Evolutionary conservation across 495 filamentous ascomycete species (phyloP).

Genomic region (Cladorrhinum samala): DNA sequence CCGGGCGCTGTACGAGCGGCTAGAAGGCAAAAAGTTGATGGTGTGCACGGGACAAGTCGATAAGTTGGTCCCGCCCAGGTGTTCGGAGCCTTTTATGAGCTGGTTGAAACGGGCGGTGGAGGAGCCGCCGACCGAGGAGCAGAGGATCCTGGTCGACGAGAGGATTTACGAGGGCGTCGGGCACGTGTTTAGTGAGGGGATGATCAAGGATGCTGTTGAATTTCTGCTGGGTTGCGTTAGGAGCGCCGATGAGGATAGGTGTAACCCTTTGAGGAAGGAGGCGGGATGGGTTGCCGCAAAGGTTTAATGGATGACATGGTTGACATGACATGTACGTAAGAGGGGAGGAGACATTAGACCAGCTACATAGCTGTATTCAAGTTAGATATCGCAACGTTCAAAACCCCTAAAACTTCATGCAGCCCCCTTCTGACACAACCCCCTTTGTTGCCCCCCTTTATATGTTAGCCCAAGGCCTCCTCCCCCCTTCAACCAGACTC

Average conservation of each 20-base stretch:
- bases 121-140: slow-evolving; percentile 52
- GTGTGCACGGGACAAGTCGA: slow-evolving; percentile 71
- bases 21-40: slow-evolving; percentile 71
- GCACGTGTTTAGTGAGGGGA: slow-evolving; percentile 65
- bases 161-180: slow-evolving; percentile 64
- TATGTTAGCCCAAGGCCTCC: slow-evolving; percentile 32
- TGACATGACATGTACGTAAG: too few species aligned
- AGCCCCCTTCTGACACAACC: too few species aligned
- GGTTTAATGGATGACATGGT: slow-evolving; percentile 10
- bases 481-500: slow-evolving; percentile 26
- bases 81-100: slow-evolving; percentile 59
- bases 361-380: too few species aligned
- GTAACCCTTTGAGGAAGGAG: background rate
- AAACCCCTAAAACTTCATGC: too few species aligned
- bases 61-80: slow-evolving; percentile 76
- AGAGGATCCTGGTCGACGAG: slow-evolving; percentile 58
- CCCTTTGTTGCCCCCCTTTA: too few species aligned
- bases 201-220: slow-evolving; percentile 63
- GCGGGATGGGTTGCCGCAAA: slow-evolving; percentile 7
- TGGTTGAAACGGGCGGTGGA: slow-evolving; percentile 60
- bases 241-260: slow-evolving; percentile 14
- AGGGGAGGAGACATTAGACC: too few species aligned
- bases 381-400: too few species aligned
- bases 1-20: slow-evolving; percentile 40
- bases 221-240: slow-evolving; percentile 55